phyloP scores from a whole-genome alignment of 306 rosid genomes.

The Luffa acutangula region DNA sequence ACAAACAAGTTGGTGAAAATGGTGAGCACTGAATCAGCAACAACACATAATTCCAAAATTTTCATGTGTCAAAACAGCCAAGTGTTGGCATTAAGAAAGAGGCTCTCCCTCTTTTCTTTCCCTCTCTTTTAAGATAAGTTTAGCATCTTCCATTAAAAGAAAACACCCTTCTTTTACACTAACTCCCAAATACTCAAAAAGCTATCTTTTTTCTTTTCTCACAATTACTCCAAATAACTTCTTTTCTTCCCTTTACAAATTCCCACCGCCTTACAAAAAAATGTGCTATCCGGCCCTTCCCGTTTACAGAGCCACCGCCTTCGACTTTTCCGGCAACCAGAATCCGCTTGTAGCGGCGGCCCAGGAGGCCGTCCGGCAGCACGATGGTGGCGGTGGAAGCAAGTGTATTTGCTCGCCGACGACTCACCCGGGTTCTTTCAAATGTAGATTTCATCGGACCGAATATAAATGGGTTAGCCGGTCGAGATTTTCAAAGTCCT shows the following conservation, averaged over 20 bases:
- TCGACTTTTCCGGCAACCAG: background rate
- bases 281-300: background rate
- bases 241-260: background rate
- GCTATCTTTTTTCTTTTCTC: background rate
- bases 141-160: too few relatives aligned
- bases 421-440: conserved; percentile 9
- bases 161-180: too few relatives aligned
- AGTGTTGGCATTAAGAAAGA: background rate
- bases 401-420: conserved; percentile 15
- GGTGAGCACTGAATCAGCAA: background rate
- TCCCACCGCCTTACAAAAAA: background rate
- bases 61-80: background rate
- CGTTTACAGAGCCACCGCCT: background rate
- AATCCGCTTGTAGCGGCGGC: background rate
- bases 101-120: background rate
- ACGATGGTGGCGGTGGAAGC: background rate
- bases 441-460: conserved; percentile 3
- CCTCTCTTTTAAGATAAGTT: background rate
- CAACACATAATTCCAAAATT: too few relatives aligned
- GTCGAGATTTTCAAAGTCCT: background rate
- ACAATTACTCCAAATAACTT: background rate
- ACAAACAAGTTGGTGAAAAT: background rate
- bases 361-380: background rate
- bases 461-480: conserved; percentile 13
- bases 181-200: too few relatives aligned